Evolutionary conservation across 2,329 filamentous ascomycete species (phyloP).

Genomic region (Talaromyces sp.): DNA sequence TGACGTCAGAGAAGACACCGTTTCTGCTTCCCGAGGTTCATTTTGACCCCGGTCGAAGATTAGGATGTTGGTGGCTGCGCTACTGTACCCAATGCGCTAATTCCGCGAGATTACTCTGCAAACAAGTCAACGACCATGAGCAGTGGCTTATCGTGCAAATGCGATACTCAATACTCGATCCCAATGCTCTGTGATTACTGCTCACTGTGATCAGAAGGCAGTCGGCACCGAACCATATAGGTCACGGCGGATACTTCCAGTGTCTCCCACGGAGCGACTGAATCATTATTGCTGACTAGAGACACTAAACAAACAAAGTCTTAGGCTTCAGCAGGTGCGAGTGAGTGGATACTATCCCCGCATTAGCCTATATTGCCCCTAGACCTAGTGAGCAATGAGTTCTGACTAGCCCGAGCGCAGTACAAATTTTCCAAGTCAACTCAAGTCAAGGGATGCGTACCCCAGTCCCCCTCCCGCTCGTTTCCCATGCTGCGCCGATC

Average conservation of each 20-base stretch:
- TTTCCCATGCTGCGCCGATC: constrained; percentile 4
- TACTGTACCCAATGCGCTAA: background rate
- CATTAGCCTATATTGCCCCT: background rate
- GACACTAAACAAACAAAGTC: too few relatives aligned
- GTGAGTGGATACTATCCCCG: background rate
- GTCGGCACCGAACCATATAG: too few relatives aligned
- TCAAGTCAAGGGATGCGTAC: background rate
- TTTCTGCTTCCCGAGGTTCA: constrained; percentile 7
- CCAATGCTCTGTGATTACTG: background rate
- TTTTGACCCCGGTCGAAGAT: background rate
- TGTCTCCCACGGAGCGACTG: background rate
- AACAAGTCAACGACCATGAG: background rate
- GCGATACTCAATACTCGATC: background rate
- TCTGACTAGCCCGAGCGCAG: background rate
- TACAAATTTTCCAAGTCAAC: background rate
- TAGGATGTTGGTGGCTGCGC: background rate
- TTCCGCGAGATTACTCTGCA: background rate
- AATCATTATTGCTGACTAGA: too few relatives aligned
- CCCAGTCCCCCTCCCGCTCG: constrained; percentile 9
- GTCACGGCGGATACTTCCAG: background rate
- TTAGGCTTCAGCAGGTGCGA: background rate
- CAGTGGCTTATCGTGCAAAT: background rate
- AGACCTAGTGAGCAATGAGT: too few relatives aligned
- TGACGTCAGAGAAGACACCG: background rate
- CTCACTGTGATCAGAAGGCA: background rate